These are phyloP conservation scores for Cladophialophora immunda DNA, from an alignment of 2,329 filamentous ascomycete species.

Conservation along the genomic window DNA sequence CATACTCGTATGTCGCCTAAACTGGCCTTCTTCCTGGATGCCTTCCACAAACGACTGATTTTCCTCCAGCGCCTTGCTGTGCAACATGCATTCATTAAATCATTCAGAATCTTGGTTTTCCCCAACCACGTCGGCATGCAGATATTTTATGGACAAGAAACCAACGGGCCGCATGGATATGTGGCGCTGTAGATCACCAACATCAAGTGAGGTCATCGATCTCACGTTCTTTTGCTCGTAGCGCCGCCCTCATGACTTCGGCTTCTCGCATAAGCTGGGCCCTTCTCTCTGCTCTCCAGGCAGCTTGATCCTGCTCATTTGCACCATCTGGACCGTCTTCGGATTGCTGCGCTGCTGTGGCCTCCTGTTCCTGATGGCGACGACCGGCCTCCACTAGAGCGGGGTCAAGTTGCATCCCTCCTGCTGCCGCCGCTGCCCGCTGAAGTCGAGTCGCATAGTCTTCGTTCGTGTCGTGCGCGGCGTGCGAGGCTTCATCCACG, in stretches of 20 bases:
- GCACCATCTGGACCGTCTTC: conserved; percentile 1
- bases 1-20: not conserved
- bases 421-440: conserved; percentile 42
- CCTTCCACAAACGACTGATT: not conserved
- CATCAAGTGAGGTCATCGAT: conserved; percentile 63
- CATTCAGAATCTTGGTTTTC: conserved; percentile 10
- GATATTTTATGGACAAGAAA: conserved; percentile 12
- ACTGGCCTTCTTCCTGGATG: not conserved
- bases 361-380: conserved; percentile 43
- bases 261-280: conserved; percentile 71
- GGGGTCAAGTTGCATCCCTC: conserved; percentile 54
- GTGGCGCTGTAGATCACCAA: not conserved
- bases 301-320: conserved; percentile 16
- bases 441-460: conserved; percentile 33
- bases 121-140: not conserved
- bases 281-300: conserved; percentile 39
- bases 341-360: not conserved
- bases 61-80: conserved; percentile 32
- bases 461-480: conserved; percentile 23
- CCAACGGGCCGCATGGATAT: not conserved
- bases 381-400: conserved; percentile 46
- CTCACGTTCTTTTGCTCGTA: conserved; percentile 78
- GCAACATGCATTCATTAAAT: conserved; percentile 9
- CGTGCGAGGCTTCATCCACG: conserved; percentile 47
- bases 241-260: conserved; percentile 76